Evolutionary conservation across 2,329 filamentous ascomycete genomes (phyloP).

Genomic region (Pezicula rhizophila): DNA sequence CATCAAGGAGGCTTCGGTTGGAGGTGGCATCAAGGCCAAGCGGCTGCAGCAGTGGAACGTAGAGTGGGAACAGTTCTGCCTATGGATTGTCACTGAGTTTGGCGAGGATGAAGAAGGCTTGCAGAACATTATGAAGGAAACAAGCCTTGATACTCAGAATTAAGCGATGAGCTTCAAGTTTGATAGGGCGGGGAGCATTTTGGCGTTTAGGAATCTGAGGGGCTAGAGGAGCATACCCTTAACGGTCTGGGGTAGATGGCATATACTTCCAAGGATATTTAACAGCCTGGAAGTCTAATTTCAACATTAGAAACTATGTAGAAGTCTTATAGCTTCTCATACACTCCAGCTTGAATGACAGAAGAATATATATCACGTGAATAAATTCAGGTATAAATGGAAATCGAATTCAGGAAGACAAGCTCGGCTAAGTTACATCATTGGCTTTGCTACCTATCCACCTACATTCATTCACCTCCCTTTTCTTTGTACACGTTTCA

Average conservation of each 20-base stretch:
- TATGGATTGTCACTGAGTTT: slow-evolving; percentile 82
- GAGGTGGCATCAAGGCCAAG: slow-evolving; percentile 63
- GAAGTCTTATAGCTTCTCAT: no score
- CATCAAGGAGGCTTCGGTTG: slow-evolving; percentile 68
- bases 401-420: no score
- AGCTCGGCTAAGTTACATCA: no score
- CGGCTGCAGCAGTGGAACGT: slow-evolving; percentile 71
- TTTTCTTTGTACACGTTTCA: no score
- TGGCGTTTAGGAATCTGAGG: neutral
- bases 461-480: no score
- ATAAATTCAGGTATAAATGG: no score
- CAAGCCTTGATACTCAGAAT: slow-evolving; percentile 13
- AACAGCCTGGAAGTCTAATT: slow-evolving; percentile 9
- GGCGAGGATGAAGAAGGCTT: slow-evolving; percentile 32
- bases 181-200: neutral
- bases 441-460: no score
- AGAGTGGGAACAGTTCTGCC: slow-evolving; percentile 84
- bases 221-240: slow-evolving; percentile 1
- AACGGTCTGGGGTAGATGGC: neutral
- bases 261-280: neutral
- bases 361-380: no score
- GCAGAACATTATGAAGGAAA: slow-evolving; percentile 12
- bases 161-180: slow-evolving; percentile 1
- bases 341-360: no score
- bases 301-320: slow-evolving; percentile 16